These are phyloP conservation scores for Thuidium tamariscinum DNA, from an alignment of 225 moss, liverwort and hornwort genomes.

Conservation along the genomic window DNA sequence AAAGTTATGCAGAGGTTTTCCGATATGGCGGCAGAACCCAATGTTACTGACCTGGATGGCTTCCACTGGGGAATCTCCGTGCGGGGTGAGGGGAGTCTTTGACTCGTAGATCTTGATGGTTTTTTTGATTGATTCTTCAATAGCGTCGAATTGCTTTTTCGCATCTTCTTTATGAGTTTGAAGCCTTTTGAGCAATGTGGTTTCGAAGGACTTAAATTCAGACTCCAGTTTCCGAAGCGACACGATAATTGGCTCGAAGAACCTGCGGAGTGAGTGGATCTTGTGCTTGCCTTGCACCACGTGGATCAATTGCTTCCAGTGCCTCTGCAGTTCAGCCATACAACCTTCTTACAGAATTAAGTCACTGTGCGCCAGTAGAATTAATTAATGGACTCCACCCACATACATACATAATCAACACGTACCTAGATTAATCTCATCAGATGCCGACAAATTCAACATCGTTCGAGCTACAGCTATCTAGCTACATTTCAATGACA, in stretches of 20 bases:
- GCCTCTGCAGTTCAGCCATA: neutral
- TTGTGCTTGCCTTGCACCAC: neutral
- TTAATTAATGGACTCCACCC: neutral
- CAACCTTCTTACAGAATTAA: neutral
- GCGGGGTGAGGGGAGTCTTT: rapidly evolving
- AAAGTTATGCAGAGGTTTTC: neutral
- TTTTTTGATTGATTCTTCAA: neutral
- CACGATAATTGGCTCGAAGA: neutral
- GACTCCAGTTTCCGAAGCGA: neutral
- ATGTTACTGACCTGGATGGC: neutral
- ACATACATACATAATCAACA: neutral
- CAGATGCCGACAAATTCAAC: too few relatives aligned
- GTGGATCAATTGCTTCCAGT: neutral
- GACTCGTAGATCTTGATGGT: neutral
- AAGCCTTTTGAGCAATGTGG: too few relatives aligned
- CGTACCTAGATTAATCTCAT: neutral
- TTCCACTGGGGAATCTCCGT: neutral
- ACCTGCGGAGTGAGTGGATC: neutral
- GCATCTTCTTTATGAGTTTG: too few relatives aligned
- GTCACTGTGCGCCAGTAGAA: too few relatives aligned
- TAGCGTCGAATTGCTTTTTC: neutral
- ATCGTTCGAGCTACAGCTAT: neutral
- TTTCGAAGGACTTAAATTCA: neutral
- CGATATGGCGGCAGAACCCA: neutral
- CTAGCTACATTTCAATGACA: too few relatives aligned